Base-by-base conservation (phyloP, 768 basidiomycete genomes). In the Tylopilus sp. region DNA sequence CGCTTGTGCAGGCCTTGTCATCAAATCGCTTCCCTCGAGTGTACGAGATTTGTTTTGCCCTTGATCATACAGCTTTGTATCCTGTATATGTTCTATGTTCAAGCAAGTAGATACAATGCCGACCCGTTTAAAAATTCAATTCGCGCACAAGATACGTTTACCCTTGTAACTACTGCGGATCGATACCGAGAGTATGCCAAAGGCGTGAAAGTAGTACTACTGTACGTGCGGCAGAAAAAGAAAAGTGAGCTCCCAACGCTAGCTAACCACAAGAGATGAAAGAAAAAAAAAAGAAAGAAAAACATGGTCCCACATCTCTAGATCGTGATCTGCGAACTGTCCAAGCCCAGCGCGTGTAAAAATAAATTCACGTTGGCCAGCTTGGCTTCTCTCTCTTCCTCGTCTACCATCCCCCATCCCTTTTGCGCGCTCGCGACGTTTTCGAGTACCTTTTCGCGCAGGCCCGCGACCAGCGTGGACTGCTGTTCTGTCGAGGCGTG, bases 401-500 rank as follows among this genome's bases (percentile, higher is more conserved):
- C 86, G 57, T 85, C 80, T 44, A 75, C 69, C 42, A 80, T 76
- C 0, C 64, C 64, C 81, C 84, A 85, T 44, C 87, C 83, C 63
- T 89, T 86, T 64, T 85, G 84, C 26, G 85, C 88, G 47, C 80
- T 83, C 58, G 85, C 70, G 28, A 98, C 90, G 59, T 89, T 93
- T 64, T 95, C 92, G 42, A 98, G 77, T 35, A 98, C 88, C 73
- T 97, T 95, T 66, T 98, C 95, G 51, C 94, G 84, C 40, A 98
- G 74, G 25, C 85, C 76, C 18, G 83, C 80, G 30, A 99, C 95
- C 42, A 99, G 78, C 40, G 82, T 73, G 57, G 91, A 88, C 66
- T 98, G 95, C 68, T 99, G 92, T 58, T 92, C 87, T 39, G 82
- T 76, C 43, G 82, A 81, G 12, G 92, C 89, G 57, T 88, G 86